Percentiles rank a stretch among this genome's conserved stretches.
phyloP scores from a whole-genome alignment of 2,329 filamentous ascomycete species.

The Fusarium pininemorale region DNA sequence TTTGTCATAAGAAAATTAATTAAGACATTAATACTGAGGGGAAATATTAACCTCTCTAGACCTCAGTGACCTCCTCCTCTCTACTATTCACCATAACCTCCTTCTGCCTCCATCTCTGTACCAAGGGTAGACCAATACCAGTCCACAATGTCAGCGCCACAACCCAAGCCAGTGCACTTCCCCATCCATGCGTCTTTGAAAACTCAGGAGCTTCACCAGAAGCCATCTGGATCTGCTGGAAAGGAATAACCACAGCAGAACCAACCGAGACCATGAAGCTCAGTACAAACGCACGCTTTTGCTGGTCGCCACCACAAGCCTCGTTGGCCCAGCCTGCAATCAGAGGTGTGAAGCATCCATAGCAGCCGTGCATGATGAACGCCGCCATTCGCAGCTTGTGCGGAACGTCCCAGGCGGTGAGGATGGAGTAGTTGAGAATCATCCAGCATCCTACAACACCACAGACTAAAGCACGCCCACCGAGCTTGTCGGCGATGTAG shows the following conservation, averaged over 20 bases:
- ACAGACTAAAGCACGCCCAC: constrained; percentile 49
- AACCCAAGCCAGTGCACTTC: constrained; percentile 45
- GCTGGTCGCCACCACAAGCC: constrained; percentile 53
- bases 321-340: constrained; percentile 54
- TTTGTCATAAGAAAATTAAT: too few species aligned
- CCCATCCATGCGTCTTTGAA: constrained; percentile 49
- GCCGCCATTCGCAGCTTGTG: constrained; percentile 50
- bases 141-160: constrained; percentile 49
- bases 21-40: too few species aligned
- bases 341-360: constrained; percentile 54
- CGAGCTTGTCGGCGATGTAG: constrained; percentile 48
- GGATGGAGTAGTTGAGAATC: constrained; percentile 49
- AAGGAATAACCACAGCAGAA: constrained; percentile 50
- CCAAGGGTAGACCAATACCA: constrained; percentile 42
- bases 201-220: constrained; percentile 50
- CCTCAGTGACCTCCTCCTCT: background rate
- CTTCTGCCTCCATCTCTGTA: constrained; percentile 32
- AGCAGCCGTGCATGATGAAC: constrained; percentile 52
- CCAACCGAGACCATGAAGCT: constrained; percentile 52
- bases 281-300: constrained; percentile 53
- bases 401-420: constrained; percentile 51
- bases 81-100: constrained; percentile 1
- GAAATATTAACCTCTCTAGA: background rate
- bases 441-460: constrained; percentile 47
- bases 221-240: constrained; percentile 51